Conservation (phyloP, 805 yeast genomes). For the Candida koratica region DNA sequence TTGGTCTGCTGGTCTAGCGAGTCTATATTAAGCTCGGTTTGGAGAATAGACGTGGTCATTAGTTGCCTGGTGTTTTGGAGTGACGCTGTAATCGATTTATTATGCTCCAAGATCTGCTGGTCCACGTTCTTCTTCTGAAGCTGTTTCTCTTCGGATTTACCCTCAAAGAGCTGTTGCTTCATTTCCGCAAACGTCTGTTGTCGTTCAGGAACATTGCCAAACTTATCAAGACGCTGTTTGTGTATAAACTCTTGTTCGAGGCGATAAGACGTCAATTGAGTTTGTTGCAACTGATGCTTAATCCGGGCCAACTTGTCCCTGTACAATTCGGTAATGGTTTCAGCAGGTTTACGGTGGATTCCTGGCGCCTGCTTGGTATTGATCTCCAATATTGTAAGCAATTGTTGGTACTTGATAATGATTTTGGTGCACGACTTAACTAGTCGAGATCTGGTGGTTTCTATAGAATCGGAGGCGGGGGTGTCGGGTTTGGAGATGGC, state of each 20-base stretch:
- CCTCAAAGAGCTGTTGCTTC: conserved; percentile 22
- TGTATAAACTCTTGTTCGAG: conserved; percentile 28
- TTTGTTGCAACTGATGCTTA: conserved; percentile 23
- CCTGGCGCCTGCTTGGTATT: neutral
- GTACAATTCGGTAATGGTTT: conserved; percentile 7
- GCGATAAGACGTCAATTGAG: conserved; percentile 26
- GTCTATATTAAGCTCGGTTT: conserved; percentile 48
- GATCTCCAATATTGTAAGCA: conserved; percentile 2
- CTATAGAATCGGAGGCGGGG: conserved; percentile 14
- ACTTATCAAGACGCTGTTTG: conserved; percentile 28
- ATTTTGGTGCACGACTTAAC: conserved; percentile 17
- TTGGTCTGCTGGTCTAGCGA: conserved; percentile 45
- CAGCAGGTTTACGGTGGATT: neutral
- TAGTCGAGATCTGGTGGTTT: conserved; percentile 18
- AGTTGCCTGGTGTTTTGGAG: conserved; percentile 47
- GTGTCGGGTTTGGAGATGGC: conserved; percentile 10
- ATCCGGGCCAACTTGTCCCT: conserved; percentile 14
- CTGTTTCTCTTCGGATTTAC: conserved; percentile 15
- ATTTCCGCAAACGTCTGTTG: conserved; percentile 12
- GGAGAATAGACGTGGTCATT: conserved; percentile 46
- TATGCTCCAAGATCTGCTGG: conserved; percentile 43
- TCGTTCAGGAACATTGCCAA: conserved; percentile 13
- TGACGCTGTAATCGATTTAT: conserved; percentile 43
- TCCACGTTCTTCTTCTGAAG: conserved; percentile 25
- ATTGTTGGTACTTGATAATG: conserved; percentile 19